Evolutionary conservation across 371 early-diverging fungal species (phyloP).

Genomic region (Nematocida ironsii): DNA sequence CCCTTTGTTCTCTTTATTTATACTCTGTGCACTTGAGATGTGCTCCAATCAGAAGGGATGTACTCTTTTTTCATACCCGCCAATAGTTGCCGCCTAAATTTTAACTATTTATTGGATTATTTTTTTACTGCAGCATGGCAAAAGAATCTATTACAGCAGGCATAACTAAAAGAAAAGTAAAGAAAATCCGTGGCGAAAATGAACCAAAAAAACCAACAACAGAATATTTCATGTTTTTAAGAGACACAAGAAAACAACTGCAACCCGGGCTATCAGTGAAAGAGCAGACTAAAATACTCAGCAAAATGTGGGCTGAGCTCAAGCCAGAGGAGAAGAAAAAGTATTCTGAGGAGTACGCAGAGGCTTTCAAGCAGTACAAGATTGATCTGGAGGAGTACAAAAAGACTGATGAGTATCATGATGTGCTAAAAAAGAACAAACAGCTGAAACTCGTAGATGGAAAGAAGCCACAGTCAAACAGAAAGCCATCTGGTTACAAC

Average conservation of each 20-base stretch:
- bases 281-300: conserved; percentile 48
- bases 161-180: conserved; percentile 52
- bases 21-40: too few relatives aligned
- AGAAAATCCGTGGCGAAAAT: conserved; percentile 68
- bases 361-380: conserved; percentile 60
- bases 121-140: conserved; percentile 38
- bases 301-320: conserved; percentile 53
- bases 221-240: conserved; percentile 66
- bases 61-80: not conserved
- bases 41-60: too few relatives aligned
- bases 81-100: conserved; percentile 23
- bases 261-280: conserved; percentile 63
- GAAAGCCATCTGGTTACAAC: conserved; percentile 61
- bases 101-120: conserved; percentile 34
- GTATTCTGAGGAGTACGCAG: conserved; percentile 57
- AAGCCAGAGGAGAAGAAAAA: conserved; percentile 60
- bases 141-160: conserved; percentile 22
- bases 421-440: conserved; percentile 48
- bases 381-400: conserved; percentile 64
- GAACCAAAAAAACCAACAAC: conserved; percentile 69
- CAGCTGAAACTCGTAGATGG: not conserved
- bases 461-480: not conserved
- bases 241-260: conserved; percentile 59
- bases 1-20: too few relatives aligned
- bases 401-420: conserved; percentile 65